Percentiles rank a stretch among this genome's conserved stretches.
phyloP scores from a whole-genome alignment of 2,329 filamentous ascomycete species.

The Colletotrichum plurivorum region DNA sequence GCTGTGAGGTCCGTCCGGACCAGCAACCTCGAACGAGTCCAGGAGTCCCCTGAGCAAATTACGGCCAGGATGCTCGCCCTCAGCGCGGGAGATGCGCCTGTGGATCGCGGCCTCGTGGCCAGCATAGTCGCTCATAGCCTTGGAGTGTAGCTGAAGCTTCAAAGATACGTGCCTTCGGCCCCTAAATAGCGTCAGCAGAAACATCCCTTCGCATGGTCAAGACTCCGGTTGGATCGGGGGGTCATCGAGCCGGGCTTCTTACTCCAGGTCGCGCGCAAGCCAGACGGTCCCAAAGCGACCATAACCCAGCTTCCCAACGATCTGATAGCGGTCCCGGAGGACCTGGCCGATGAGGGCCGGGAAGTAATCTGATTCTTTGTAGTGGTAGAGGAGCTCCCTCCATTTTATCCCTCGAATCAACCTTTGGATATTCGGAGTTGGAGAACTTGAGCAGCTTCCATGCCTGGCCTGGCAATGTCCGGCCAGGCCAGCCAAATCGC shows the following conservation, averaged over 20 bases:
- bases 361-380: conserved; percentile 44
- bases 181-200: conserved; percentile 31
- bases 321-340: conserved; percentile 49
- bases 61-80: conserved; percentile 50
- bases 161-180: conserved; percentile 50
- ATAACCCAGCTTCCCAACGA: conserved; percentile 58
- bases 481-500: conserved; percentile 26
- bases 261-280: conserved; percentile 53
- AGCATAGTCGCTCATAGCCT: conserved; percentile 44
- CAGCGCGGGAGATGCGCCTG: conserved; percentile 50
- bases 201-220: not conserved
- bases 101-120: conserved; percentile 60
- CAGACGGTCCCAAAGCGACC: conserved; percentile 58
- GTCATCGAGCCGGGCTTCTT: not conserved
- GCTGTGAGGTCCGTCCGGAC: conserved; percentile 52
- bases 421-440: conserved; percentile 36
- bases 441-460: conserved; percentile 40
- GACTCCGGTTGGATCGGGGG: too few species aligned
- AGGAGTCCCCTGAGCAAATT: conserved; percentile 50
- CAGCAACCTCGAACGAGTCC: conserved; percentile 53
- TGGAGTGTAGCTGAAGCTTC: conserved; percentile 49
- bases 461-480: not conserved
- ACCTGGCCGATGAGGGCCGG: conserved; percentile 45
- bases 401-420: conserved; percentile 6
- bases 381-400: conserved; percentile 44